phyloP scores from a whole-genome alignment of 2,329 filamentous ascomycete genomes.

The Scopulariopsis brevicaulis region DNA sequence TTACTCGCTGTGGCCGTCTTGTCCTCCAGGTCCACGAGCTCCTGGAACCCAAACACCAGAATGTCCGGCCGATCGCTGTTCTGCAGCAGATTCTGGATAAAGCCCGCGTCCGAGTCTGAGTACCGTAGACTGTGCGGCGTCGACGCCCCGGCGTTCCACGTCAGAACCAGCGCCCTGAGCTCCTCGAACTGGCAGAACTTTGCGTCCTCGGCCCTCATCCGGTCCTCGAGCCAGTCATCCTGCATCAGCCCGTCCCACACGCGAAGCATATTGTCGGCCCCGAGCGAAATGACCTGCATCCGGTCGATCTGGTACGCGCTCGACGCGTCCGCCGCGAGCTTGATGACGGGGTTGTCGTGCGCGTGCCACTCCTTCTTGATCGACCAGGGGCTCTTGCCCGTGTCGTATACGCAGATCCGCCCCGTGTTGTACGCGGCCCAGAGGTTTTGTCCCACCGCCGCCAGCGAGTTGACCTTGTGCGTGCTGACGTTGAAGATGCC shows the following conservation, averaged over 20 bases:
- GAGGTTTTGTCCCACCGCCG: constrained; percentile 68
- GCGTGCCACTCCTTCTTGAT: constrained; percentile 93
- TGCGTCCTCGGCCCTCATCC: constrained; percentile 75
- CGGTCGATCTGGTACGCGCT: constrained; percentile 79
- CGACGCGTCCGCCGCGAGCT: constrained; percentile 65
- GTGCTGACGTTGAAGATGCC: constrained; percentile 75
- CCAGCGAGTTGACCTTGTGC: constrained; percentile 87
- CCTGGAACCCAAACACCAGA: constrained; percentile 91
- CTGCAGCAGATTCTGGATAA: constrained; percentile 71
- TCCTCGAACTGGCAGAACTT: constrained; percentile 82
- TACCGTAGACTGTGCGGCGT: constrained; percentile 76
- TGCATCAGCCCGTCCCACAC: constrained; percentile 89
- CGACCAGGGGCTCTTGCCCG: constrained; percentile 69
- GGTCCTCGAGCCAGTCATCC: constrained; percentile 85
- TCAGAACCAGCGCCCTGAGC: constrained; percentile 69
- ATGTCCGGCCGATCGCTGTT: constrained; percentile 77
- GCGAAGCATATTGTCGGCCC: constrained; percentile 73
- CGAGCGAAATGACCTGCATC: constrained; percentile 75
- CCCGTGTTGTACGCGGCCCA: constrained; percentile 96
- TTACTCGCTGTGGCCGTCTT: constrained; percentile 91
- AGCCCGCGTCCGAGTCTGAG: constrained; percentile 57
- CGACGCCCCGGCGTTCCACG: constrained; percentile 95
- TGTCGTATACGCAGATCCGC: constrained; percentile 88
- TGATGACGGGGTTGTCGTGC: constrained; percentile 72
- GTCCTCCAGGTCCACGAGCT: constrained; percentile 95